Conservation (phyloP, 495 filamentous ascomycete species). For the Xylaria longipes region DNA sequence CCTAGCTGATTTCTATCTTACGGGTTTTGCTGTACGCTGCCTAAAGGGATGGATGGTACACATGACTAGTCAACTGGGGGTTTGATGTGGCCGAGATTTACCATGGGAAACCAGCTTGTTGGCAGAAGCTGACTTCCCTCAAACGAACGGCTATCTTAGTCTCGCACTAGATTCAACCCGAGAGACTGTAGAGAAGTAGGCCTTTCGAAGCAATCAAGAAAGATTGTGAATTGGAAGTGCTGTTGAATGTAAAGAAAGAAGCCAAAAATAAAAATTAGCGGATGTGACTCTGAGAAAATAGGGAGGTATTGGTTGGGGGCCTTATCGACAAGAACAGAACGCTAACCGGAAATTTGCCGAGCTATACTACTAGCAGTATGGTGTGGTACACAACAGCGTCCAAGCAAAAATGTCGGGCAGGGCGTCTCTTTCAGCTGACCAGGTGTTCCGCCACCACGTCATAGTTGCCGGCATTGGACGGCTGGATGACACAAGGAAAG, state of each 20-base stretch:
- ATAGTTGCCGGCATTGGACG: background rate
- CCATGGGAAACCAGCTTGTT: slow-evolving; percentile 42
- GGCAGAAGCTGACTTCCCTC: slow-evolving; percentile 36
- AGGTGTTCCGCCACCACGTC: background rate
- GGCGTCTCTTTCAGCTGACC: slow-evolving; percentile 12
- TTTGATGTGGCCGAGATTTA: slow-evolving; percentile 42
- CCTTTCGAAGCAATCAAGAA: slow-evolving; percentile 37
- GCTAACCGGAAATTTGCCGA: slow-evolving; percentile 1
- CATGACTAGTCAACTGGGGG: background rate
- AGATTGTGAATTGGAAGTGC: slow-evolving; percentile 40
- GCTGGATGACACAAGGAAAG: background rate
- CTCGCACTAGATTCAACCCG: slow-evolving; percentile 41
- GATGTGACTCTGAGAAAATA: background rate
- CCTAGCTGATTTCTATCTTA: background rate
- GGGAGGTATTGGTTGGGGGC: background rate
- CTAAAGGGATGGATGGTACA: background rate
- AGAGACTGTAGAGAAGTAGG: slow-evolving; percentile 34
- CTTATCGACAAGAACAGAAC: slow-evolving; percentile 19
- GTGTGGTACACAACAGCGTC: slow-evolving; percentile 12
- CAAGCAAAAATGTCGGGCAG: slow-evolving; percentile 16
- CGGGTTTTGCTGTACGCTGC: background rate
- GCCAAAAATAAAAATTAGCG: slow-evolving; percentile 14
- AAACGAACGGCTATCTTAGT: slow-evolving; percentile 43
- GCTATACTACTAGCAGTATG: background rate
- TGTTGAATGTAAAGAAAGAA: slow-evolving; percentile 37